Conservation (phyloP, 2,329 filamentous ascomycete genomes). For the Escovopsis sp. region DNA sequence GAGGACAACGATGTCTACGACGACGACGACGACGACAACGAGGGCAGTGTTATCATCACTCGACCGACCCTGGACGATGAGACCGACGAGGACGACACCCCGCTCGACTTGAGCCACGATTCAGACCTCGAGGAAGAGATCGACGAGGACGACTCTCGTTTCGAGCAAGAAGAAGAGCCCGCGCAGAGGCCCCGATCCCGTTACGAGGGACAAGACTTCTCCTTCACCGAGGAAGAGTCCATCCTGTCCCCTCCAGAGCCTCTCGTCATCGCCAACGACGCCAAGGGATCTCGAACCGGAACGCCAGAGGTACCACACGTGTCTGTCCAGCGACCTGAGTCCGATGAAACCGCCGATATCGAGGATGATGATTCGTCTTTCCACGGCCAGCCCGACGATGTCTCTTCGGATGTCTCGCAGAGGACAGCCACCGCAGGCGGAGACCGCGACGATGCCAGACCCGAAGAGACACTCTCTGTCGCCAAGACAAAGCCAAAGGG, state of each 20-base stretch:
- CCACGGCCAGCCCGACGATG: neutral
- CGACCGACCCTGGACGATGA: conserved; percentile 45
- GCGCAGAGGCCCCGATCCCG: conserved; percentile 38
- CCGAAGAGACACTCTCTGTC: conserved; percentile 8
- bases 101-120: conserved; percentile 50
- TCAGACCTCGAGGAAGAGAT: conserved; percentile 40
- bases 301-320: conserved; percentile 7
- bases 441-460: no score
- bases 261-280: conserved; percentile 27
- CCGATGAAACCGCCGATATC: no score
- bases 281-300: conserved; percentile 34
- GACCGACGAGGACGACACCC: conserved; percentile 39
- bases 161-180: conserved; percentile 31
- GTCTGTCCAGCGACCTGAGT: neutral
- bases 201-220: conserved; percentile 25
- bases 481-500: conserved; percentile 6
- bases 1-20: conserved; percentile 21
- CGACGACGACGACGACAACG: conserved; percentile 19
- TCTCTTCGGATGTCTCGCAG: no score
- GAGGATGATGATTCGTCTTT: conserved; percentile 4
- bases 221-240: conserved; percentile 14
- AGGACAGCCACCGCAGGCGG: no score
- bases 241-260: conserved; percentile 6
- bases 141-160: conserved; percentile 31
- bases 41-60: conserved; percentile 52